Base-by-base conservation (phyloP, 352 stramenopile species). In the Thalassiosira sp. region DNA sequence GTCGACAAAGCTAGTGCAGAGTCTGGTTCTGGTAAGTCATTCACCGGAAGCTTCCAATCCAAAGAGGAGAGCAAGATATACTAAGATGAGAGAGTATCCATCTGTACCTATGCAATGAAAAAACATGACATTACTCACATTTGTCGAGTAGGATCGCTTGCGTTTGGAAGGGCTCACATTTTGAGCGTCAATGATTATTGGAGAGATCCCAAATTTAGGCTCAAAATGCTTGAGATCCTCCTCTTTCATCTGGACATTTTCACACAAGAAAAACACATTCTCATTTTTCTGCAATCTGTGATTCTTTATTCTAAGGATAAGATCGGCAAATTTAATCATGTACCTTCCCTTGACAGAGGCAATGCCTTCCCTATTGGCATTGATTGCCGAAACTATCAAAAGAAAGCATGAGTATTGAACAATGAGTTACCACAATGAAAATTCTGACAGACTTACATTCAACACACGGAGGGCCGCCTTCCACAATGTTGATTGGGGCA, bases 401-500 rank as follows among this genome's bases (percentile, higher is more conserved):
- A 37, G 31, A 37, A 37, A 37, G 31, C 3, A 8, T 37, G 31
- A 37, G 31, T 37, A 37, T 8, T 8, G 8, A 10, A 37, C 3
- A 37, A 8, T 8, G 31, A 10, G 31, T 37, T 3, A 37, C 8
- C 8, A 10, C 31, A 8, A 37, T 37, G 31, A 37, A 8, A 10
- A 8, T 37, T 3, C 31, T 10, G 8, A 37, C 31, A 37, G 8
- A 37, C 31, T 37, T 63, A 53, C 65, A 81, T 27, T 82, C 73
- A 5, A 60, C 15, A 64, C 73, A 82, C 15, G 73, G 73, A 27
- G 73, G 73, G n/a, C 73, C 73, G 28, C 58, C 73, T 52, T 73
- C 46, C 5, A 78, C 43, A 40, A 82, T 65, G 40, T 81, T 3
- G 31, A 37, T 37, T 37, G 31, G 71, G n/a, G 51, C 70, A 58